These are phyloP conservation scores for Onygenales sp. DNA, from an alignment of 2,329 filamentous ascomycete species.

Conservation along the genomic window DNA sequence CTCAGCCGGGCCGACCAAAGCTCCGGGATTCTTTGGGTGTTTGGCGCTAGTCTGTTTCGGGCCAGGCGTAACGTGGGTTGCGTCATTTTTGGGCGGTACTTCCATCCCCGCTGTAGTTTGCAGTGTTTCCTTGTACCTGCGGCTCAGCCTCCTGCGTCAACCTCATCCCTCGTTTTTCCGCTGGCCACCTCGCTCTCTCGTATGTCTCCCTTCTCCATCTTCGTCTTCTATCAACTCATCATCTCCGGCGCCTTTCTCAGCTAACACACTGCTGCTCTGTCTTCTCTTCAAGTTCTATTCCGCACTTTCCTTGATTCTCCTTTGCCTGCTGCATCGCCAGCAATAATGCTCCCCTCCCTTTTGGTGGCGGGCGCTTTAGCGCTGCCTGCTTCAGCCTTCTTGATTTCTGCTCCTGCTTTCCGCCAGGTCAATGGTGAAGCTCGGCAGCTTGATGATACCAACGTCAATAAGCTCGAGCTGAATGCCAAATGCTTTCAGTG, in stretches of 20 bases:
- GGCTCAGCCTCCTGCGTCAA: not conserved
- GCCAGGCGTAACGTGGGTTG: not conserved
- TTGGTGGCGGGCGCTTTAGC: constrained; percentile 25
- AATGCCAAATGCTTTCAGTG: constrained; percentile 25
- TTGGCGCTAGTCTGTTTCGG: too few relatives aligned
- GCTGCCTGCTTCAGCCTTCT: constrained; percentile 25
- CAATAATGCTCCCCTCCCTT: constrained; percentile 28
- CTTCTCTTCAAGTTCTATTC: not conserved
- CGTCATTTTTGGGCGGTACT: not conserved
- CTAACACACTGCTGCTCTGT: not conserved
- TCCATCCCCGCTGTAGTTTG: not conserved
- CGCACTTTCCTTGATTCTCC: not conserved
- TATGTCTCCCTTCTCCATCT: not conserved
- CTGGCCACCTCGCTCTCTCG: not conserved
- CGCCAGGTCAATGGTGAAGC: not conserved
- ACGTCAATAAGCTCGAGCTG: constrained; percentile 22
- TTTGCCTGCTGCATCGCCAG: constrained; percentile 3
- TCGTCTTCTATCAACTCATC: not conserved
- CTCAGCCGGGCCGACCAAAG: too few relatives aligned
- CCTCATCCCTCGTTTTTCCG: not conserved
- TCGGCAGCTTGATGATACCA: constrained; percentile 16
- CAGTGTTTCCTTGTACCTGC: not conserved
- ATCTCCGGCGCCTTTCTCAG: not conserved
- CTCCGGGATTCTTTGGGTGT: too few relatives aligned
- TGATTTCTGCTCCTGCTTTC: constrained; percentile 18